A percentile compares a stretch with the other conserved stretches of the same genome.
Evolutionary conservation across 2,329 filamentous ascomycete genomes (phyloP).

Genomic region (Fusarium xyrophilum): DNA sequence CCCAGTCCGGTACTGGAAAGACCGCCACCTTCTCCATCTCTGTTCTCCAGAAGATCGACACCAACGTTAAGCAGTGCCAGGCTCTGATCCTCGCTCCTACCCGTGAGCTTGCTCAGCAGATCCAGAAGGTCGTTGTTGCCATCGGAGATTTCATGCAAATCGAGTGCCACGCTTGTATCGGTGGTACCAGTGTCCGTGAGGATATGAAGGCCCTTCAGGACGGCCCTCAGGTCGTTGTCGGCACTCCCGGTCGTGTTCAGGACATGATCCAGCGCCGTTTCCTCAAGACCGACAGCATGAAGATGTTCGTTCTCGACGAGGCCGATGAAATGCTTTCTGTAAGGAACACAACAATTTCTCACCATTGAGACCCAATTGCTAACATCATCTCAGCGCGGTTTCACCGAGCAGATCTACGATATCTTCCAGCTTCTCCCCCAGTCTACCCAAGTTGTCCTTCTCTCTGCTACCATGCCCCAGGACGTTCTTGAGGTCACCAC

Average conservation of each 20-base stretch:
- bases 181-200: conserved; percentile 96
- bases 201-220: conserved; percentile 98
- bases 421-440: conserved; percentile 99
- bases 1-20: conserved; percentile 99
- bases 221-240: conserved; percentile 95
- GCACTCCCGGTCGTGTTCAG: conserved; percentile 96
- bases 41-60: conserved; percentile 98
- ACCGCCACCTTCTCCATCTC: conserved; percentile 99
- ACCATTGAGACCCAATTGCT: conserved; percentile 36
- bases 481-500: conserved; percentile 99
- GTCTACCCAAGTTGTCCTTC: conserved; percentile 96
- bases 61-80: conserved; percentile 94
- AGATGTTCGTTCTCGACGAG: conserved; percentile 99
- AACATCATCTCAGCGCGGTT: conserved; percentile 74
- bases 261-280: conserved; percentile 99
- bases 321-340: conserved; percentile 98
- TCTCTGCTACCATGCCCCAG: conserved; percentile 98
- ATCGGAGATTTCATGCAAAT: conserved; percentile 99
- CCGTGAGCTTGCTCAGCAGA: conserved; percentile 98
- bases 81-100: conserved; percentile 97
- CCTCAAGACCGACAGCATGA: conserved; percentile 96
- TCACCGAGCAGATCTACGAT: conserved; percentile 99
- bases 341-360: conserved; percentile 46
- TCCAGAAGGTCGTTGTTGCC: conserved; percentile 98
- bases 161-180: conserved; percentile 99